Base-by-base conservation (phyloP, 306 rosid genomes). In the Purshia tridentata region DNA sequence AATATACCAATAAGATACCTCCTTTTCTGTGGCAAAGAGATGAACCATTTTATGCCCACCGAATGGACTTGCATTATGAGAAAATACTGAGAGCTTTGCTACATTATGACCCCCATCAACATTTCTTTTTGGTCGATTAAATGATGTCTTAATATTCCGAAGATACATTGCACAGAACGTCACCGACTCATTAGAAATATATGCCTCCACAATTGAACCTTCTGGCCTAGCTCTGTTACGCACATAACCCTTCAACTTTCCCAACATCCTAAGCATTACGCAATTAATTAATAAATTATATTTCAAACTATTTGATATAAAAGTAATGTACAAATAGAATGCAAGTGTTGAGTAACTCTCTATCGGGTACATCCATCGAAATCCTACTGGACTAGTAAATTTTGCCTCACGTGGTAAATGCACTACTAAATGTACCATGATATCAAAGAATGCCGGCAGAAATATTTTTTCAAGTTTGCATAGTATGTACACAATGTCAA, bases 141-240 rank as follows among this genome's bases (percentile, higher is more conserved):
- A 56, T 6, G 18, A 1, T 7, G 59, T 75, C 4, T 55, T 51
- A 9, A 56, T 6, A 2, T 46, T 65, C 11, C 9, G 11, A 0
- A 66, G 45, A 11, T 75, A 75, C 22, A 56, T 9, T 0, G 67
- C 45, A 18, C 73, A 75, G 10, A 65, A 75, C 0, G 8, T 55
- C 4, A 66, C 16, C 0, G 52, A 47, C n/a, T 75, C 72, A 3
- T 54, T 67, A 0, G 46, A 40, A 4, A 44, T 4, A 4, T 65
- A 75, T 13, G 15, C 78, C 22, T 75, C 66, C 1, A 14, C 66
- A 65, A 75, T 65, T 0, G 78, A 65, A 20, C 49, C 57, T 29
- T 65, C 37, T 1, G 54, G 72, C 0, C 6, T 12, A 15, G 66
- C n/a, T 53, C 47, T 54, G 2, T 75, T 75, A 15, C 18, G 37